Base-by-base conservation (phyloP, 345 rosid species). In the Populus alba region DNA sequence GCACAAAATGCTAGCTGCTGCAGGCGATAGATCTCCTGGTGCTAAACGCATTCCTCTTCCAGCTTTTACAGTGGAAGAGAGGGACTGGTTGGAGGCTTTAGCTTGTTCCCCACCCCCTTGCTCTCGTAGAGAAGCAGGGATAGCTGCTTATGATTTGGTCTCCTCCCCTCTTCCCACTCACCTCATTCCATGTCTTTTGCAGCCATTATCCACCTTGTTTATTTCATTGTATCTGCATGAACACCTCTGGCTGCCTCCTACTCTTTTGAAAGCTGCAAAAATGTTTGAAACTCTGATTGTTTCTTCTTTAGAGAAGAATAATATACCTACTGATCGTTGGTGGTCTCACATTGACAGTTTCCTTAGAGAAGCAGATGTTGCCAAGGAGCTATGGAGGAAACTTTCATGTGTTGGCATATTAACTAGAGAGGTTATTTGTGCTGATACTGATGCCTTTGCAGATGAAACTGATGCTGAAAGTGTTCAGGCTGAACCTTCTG, bases 31-130 rank as follows among this genome's bases (percentile, higher is more conserved):
- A 81, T 74, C 73, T 82, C 80, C 85, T 68, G 83, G 86, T 74
- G 75, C 84, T 79, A 88, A 88, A 76, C 94, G 91, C 70, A 76
- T 83, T 83, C 89, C 94, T 75, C 97, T 94, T 85, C 97, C 99
- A 67, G 74, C 85, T 76, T 85, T 94, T 84, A 82, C 85, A 66
- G 98, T 96, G 74, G 97, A 91, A 86, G 97, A 94, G 84, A 87
- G 92, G 81, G 98, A 96, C 84, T 96, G 99, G 99, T 83, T 92
- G 86, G 97, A 91, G 87, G 98, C 97, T 86, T 85, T 96, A 77
- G 90, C 97, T 20, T 86, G 94, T 82, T 87, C 95, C 73, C 93
- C 95, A 66, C 98, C 97, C 72, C 98, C 99, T 63, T 94, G 99
- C 84, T 93, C 97, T 69, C 94, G 86, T 74, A 89, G 99, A 88